phyloP scores from a whole-genome alignment of 768 basidiomycete species.

The Suillus sp. region DNA sequence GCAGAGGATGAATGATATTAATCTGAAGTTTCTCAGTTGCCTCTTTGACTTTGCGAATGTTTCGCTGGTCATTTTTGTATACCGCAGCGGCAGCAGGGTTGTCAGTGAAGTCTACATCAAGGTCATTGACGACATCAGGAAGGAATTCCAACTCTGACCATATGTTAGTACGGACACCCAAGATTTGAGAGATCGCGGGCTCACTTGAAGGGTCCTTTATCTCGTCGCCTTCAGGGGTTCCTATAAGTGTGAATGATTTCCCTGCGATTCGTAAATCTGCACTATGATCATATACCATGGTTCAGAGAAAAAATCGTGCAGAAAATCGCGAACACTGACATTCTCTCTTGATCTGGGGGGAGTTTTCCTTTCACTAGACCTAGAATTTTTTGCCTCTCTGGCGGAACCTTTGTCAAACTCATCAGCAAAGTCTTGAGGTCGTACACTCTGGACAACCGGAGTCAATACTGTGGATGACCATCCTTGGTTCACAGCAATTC shows the following conservation, averaged over 20 bases:
- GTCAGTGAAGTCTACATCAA: constrained; percentile 78
- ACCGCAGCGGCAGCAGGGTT: constrained; percentile 55
- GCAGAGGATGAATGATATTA: constrained; percentile 74
- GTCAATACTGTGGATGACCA: not conserved
- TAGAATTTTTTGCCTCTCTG: constrained; percentile 85
- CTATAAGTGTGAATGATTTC: constrained; percentile 83
- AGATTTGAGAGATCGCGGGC: constrained; percentile 19
- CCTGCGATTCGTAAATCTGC: constrained; percentile 61
- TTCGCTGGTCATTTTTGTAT: constrained; percentile 77
- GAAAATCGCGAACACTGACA: constrained; percentile 39
- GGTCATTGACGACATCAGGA: constrained; percentile 76
- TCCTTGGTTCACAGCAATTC: not conserved
- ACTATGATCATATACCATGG: constrained; percentile 36
- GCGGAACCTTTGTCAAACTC: constrained; percentile 74
- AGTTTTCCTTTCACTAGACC: constrained; percentile 84
- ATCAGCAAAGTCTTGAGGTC: constrained; percentile 75
- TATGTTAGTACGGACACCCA: not conserved
- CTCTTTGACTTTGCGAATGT: constrained; percentile 79
- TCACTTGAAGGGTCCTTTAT: constrained; percentile 77
- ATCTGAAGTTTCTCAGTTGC: constrained; percentile 62
- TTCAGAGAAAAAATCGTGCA: constrained; percentile 12
- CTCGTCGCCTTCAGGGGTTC: constrained; percentile 84
- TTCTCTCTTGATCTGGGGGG: constrained; percentile 70
- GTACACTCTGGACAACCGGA: constrained; percentile 57
- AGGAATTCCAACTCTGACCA: constrained; percentile 59